Conservation (phyloP, 73 alveolate genomes). For the Tetrahymena thermophila region DNA sequence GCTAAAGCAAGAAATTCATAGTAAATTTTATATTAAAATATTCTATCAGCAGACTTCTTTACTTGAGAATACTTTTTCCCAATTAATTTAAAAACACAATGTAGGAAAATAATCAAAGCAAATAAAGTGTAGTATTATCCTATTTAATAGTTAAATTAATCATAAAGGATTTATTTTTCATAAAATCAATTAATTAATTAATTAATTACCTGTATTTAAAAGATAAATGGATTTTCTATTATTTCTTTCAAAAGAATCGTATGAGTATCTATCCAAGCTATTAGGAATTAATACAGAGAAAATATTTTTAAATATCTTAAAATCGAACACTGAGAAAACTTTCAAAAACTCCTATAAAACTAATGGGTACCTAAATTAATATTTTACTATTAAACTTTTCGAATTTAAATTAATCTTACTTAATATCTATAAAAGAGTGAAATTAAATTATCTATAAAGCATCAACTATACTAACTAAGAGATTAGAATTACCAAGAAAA, state of each 20-base stretch:
- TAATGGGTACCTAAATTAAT: not conserved
- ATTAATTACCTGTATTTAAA: not conserved
- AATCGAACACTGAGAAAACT: not conserved
- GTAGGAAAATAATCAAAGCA: not conserved
- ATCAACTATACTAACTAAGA: not conserved
- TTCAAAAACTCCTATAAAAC: not conserved
- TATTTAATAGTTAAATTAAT: not conserved
- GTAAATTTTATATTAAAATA: not conserved
- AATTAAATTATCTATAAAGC: not conserved
- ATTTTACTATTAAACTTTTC: not conserved
- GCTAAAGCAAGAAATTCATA: not conserved
- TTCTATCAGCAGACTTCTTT: not conserved
- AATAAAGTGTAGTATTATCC: not conserved
- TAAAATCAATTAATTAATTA: not conserved
- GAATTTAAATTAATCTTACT: not conserved
- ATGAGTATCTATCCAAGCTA: not conserved
- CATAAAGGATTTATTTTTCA: not conserved
- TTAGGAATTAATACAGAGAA: not conserved
- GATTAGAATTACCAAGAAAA: not conserved
- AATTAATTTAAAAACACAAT: not conserved
- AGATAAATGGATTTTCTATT: not conserved
- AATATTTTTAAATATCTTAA: not conserved
- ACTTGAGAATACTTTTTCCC: not conserved
- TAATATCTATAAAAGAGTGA: not conserved
- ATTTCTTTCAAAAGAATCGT: not conserved